A percentile compares a stretch with the other conserved stretches of the same genome.
Evolutionary conservation across 202 grass and related monocot species (phyloP).

Genomic region (Schoenoplectus triqueter): DNA sequence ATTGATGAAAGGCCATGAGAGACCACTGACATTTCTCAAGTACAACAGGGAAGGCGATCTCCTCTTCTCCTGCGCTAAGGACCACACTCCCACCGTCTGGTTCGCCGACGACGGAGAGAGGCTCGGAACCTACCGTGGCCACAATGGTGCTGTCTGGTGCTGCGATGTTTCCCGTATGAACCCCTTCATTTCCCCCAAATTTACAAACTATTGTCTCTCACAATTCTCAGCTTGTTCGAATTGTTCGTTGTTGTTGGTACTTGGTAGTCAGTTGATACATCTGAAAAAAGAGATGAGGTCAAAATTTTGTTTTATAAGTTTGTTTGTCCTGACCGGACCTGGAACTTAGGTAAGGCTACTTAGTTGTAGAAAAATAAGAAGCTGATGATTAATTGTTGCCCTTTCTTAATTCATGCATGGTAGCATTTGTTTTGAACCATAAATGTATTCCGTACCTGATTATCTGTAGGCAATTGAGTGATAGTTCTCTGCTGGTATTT

Average conservation of each 20-base stretch:
- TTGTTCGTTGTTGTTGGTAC: not conserved
- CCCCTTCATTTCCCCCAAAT: not conserved
- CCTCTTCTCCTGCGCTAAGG: slow-evolving; percentile 90
- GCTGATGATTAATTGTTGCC: not conserved
- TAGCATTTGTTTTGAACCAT: not conserved
- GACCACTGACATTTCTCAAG: slow-evolving; percentile 80
- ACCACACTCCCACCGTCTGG: slow-evolving; percentile 73
- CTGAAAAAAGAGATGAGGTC: not conserved
- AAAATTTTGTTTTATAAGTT: not conserved
- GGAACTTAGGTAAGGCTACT: not conserved
- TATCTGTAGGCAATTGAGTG: not conserved
- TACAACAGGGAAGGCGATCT: slow-evolving; percentile 91
- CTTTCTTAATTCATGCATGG: not conserved
- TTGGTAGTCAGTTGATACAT: not conserved
- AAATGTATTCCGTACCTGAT: not conserved
- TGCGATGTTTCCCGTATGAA: slow-evolving; percentile 70
- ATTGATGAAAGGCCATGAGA: slow-evolving; percentile 94
- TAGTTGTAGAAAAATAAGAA: not conserved
- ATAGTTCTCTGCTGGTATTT: too few species aligned
- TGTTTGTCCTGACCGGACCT: not conserved
- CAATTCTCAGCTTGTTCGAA: not conserved
- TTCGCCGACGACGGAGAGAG: slow-evolving; percentile 83
- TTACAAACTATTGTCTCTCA: not conserved
- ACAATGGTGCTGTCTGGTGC: slow-evolving; percentile 90
- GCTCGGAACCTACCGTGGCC: slow-evolving; percentile 84